Evolutionary conservation across 306 rosid genomes (phyloP).

Genomic region (Crotalaria pallida): DNA sequence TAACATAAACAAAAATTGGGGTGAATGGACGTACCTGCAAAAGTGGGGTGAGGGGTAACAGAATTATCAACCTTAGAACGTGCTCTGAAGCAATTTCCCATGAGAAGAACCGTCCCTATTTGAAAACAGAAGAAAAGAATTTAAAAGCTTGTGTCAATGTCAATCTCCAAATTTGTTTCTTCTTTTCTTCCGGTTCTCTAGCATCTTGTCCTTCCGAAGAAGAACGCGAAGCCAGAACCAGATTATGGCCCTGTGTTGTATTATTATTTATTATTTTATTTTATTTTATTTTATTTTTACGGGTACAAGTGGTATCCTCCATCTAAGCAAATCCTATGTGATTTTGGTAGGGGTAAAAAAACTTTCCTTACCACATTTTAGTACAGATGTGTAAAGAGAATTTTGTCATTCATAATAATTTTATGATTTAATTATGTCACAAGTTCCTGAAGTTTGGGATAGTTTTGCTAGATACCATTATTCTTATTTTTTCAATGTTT

Average conservation of each 20-base stretch:
- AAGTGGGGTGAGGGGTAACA: background rate
- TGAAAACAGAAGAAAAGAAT: background rate
- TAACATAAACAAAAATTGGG: no score
- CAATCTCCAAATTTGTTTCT: background rate
- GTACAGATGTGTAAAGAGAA: no score
- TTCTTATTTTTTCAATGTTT: no score
- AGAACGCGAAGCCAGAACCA: background rate
- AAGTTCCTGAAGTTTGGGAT: no score
- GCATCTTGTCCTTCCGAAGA: constrained; percentile 10
- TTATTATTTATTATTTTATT: no score
- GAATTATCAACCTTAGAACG: background rate
- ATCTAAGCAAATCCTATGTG: no score
- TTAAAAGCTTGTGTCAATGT: background rate
- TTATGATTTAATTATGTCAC: no score
- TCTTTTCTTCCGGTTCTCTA: background rate
- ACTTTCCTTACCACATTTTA: no score
- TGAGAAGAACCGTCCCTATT: background rate
- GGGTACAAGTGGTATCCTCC: no score
- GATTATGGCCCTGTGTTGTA: background rate
- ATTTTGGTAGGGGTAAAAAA: no score
- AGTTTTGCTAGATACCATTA: no score
- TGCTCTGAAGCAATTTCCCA: constrained; percentile 20
- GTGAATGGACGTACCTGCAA: background rate
- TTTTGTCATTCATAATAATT: no score
- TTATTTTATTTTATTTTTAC: background rate